Evolutionary conservation across 2,329 filamentous ascomycete species (phyloP).

Genomic region (Waltergamsia citrina): DNA sequence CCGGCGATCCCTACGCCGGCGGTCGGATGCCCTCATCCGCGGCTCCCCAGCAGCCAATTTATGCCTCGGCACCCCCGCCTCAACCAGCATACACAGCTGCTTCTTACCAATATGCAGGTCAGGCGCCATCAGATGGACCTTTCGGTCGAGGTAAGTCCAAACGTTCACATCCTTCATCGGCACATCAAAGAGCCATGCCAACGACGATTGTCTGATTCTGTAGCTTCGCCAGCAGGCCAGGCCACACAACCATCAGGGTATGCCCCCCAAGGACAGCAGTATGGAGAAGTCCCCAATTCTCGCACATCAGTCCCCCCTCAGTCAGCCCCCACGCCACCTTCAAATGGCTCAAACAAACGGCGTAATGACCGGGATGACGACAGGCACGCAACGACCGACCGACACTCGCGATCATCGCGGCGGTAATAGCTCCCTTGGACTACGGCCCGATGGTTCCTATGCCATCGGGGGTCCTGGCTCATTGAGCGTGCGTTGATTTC

Average conservation of each 20-base stretch:
- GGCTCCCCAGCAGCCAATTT: conserved; percentile 19
- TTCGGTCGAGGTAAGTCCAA: conserved; percentile 53
- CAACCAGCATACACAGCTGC: conserved; percentile 20
- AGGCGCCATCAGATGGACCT: conserved; percentile 38
- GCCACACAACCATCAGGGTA: conserved; percentile 10
- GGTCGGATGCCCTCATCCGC: conserved; percentile 18
- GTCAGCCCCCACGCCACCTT: conserved; percentile 17
- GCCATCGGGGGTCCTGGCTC: conserved; percentile 9
- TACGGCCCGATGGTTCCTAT: conserved; percentile 1
- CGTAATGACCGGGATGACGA: conserved; percentile 32
- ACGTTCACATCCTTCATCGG: conserved; percentile 13
- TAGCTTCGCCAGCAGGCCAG: conserved; percentile 34
- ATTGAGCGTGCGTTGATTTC: conserved; percentile 19
- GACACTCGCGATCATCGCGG: conserved; percentile 27
- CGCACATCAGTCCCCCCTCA: conserved; percentile 27
- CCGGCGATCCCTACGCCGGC: conserved; percentile 20
- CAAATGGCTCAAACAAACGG: conserved; percentile 21
- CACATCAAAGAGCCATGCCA: no score
- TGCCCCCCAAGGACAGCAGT: conserved; percentile 37
- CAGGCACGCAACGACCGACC: conserved; percentile 23
- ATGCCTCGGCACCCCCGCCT: conserved; percentile 19
- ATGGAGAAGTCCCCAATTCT: conserved; percentile 35
- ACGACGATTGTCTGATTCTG: conserved; percentile 28
- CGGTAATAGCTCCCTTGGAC: conserved; percentile 15
- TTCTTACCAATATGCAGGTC: conserved; percentile 22